phyloP scores from a whole-genome alignment of 768 basidiomycete species.

The Tulasnella calospora region DNA sequence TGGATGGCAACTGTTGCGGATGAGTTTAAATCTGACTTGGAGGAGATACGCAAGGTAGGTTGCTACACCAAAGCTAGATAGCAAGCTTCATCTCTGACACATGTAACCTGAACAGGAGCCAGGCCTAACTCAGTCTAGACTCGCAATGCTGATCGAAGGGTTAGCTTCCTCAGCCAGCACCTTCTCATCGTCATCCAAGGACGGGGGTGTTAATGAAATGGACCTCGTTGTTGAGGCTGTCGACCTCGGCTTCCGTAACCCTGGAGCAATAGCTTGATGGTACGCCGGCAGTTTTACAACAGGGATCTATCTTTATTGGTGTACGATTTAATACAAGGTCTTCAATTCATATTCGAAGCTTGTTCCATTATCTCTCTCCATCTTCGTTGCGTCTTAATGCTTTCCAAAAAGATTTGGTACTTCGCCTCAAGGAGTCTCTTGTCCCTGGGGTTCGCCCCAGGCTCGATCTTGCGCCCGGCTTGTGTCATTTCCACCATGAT shows the following conservation, averaged over 20 bases:
- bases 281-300: neutral
- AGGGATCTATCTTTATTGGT: neutral
- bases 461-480: conserved; percentile 63
- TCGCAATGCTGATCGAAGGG: conserved; percentile 75
- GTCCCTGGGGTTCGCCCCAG: conserved; percentile 57
- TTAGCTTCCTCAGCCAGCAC: conserved; percentile 73
- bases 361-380: conserved; percentile 77
- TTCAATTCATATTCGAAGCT: conserved; percentile 29
- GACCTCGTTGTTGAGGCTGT: conserved; percentile 54
- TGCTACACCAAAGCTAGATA: neutral
- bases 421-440: conserved; percentile 80
- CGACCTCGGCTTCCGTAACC: neutral
- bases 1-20: conserved; percentile 83
- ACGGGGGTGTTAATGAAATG: conserved; percentile 55
- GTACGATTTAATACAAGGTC: neutral
- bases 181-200: conserved; percentile 41
- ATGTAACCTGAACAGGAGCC: conserved; percentile 47
- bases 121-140: conserved; percentile 59
- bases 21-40: conserved; percentile 78
- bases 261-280: neutral
- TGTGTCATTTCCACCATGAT: conserved; percentile 99
- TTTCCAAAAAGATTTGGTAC: conserved; percentile 88
- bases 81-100: conserved; percentile 33
- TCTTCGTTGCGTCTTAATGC: conserved; percentile 78
- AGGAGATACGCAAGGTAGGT: conserved; percentile 69